These are phyloP conservation scores for Epichloe uncinata DNA, from an alignment of 2,329 filamentous ascomycete species.

Conservation along the genomic window DNA sequence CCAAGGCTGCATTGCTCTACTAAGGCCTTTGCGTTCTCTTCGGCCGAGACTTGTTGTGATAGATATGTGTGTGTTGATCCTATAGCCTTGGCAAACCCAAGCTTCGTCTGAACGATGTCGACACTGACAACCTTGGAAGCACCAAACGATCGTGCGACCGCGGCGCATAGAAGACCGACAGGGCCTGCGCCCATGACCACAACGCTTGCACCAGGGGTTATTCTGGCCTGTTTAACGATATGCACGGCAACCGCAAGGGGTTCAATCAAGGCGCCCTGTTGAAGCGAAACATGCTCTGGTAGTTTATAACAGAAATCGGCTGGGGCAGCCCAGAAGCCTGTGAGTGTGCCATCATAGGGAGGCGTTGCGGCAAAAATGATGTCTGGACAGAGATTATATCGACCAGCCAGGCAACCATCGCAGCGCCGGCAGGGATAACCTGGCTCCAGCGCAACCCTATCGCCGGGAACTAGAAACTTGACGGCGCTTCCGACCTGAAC, in stretches of 20 bases:
- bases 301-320: slow-evolving; percentile 47
- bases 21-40: slow-evolving; percentile 62
- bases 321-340: slow-evolving; percentile 47
- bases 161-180: slow-evolving; percentile 71
- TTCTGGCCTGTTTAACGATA: slow-evolving; percentile 53
- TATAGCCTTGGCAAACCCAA: slow-evolving; percentile 65
- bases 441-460: slow-evolving; percentile 54
- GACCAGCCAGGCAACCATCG: slow-evolving; percentile 44
- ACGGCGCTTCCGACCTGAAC: slow-evolving; percentile 43
- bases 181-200: no score
- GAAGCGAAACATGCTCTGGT: slow-evolving; percentile 41
- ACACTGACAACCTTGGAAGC: slow-evolving; percentile 70
- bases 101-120: slow-evolving; percentile 68
- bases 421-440: slow-evolving; percentile 50
- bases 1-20: slow-evolving; percentile 49
- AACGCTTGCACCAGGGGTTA: no score
- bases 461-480: slow-evolving; percentile 27
- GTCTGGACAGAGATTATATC: slow-evolving; percentile 51
- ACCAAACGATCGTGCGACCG: slow-evolving; percentile 71
- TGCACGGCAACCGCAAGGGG: slow-evolving; percentile 78
- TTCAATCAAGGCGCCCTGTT: slow-evolving; percentile 55
- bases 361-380: slow-evolving; percentile 33
- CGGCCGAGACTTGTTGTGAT: slow-evolving; percentile 47
- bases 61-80: slow-evolving; percentile 58
- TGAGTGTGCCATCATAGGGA: slow-evolving; percentile 39